phyloP scores from a whole-genome alignment of 805 yeast species.

The Yarrowia sp. region DNA sequence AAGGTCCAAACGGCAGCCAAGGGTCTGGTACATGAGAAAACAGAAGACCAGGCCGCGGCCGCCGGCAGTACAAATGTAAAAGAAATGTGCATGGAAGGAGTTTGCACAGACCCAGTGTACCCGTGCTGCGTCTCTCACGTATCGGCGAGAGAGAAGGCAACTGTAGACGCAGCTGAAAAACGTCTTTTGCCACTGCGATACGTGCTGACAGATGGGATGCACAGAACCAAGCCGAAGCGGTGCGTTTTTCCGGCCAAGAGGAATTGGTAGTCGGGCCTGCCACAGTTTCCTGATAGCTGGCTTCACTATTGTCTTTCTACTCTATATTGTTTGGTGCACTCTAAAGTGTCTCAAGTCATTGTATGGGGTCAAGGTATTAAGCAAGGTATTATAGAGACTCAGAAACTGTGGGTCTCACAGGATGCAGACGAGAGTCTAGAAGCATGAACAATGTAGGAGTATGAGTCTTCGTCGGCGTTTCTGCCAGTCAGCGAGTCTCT shows the following conservation, averaged over 20 bases:
- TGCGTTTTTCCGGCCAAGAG: no score
- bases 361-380: no score
- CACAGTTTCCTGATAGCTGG: no score
- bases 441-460: constrained; percentile 28
- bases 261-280: no score
- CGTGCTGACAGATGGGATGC: no score
- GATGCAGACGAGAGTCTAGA: constrained; percentile 27
- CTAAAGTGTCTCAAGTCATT: no score
- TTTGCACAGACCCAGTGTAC: not conserved
- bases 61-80: constrained; percentile 1
- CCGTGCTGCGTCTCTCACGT: constrained; percentile 8
- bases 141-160: not conserved
- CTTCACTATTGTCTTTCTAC: no score
- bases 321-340: not conserved
- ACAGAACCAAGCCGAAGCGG: no score
- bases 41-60: not conserved
- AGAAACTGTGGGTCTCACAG: constrained; percentile 13
- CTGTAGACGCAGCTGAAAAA: no score
- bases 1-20: constrained; percentile 8
- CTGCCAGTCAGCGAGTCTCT: not conserved
- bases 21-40: not conserved
- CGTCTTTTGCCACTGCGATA: no score
- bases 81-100: constrained; percentile 33
- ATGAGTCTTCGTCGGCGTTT: not conserved
- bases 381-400: no score